phyloP scores from a whole-genome alignment of 345 rosid genomes.

The Psidium friedrichsthalianum region DNA sequence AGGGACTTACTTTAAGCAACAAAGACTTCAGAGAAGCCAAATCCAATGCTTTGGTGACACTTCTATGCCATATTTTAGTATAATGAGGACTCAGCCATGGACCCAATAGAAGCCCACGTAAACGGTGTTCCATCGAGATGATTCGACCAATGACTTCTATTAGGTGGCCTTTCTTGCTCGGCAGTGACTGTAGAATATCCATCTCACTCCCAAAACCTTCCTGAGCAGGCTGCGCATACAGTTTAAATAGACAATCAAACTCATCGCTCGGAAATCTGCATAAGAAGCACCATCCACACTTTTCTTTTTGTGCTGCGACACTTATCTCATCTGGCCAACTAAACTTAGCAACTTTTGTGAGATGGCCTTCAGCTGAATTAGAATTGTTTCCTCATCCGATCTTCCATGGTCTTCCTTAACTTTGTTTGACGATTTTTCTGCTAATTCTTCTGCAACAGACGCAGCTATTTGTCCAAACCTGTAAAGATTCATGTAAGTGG shows the following conservation, averaged over 20 bases:
- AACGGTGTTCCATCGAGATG: conserved; percentile 54
- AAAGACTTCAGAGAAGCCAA: conserved; percentile 40
- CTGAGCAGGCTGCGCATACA: conserved; percentile 29
- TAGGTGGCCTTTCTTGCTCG: conserved; percentile 39
- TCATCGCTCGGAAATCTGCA: conserved; percentile 51
- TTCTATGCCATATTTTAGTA: conserved; percentile 53
- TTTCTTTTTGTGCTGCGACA: conserved; percentile 47
- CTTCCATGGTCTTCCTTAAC: conserved; percentile 18
- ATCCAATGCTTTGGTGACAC: conserved; percentile 41
- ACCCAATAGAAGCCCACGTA: conserved; percentile 79
- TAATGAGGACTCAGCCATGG: conserved; percentile 80
- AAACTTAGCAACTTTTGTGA: conserved; percentile 50
- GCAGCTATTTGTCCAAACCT: conserved; percentile 66
- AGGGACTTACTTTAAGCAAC: conserved; percentile 49
- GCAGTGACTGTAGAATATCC: conserved; percentile 20
- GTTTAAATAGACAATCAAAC: conserved; percentile 58
- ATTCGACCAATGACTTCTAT: conserved; percentile 39
- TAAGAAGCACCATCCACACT: conserved; percentile 93
- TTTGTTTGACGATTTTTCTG: conserved; percentile 38
- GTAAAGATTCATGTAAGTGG: conserved; percentile 56
- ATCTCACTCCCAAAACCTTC: conserved; percentile 33
- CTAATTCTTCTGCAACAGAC: conserved; percentile 51
- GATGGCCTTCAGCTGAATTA: conserved; percentile 64
- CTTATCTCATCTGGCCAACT: conserved; percentile 42
- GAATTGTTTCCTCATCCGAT: conserved; percentile 62